Conservation (phyloP, 2,329 filamentous ascomycete species). For the Talaromyces albobiverticillius region DNA sequence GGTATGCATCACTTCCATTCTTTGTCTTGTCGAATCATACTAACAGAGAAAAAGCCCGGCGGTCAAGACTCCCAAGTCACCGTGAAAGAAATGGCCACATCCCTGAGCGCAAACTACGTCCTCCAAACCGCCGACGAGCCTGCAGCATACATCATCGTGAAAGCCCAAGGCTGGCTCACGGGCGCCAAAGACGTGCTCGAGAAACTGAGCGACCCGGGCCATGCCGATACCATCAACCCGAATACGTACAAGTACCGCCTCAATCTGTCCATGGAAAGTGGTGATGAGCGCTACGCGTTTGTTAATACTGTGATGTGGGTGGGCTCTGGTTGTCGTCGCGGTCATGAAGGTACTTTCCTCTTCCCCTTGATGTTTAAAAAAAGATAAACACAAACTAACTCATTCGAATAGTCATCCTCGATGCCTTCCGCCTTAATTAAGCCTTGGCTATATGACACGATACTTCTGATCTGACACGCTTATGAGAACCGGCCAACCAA, state of each 20-base stretch:
- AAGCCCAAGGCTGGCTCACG: slow-evolving; percentile 48
- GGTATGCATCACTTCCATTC: too few species aligned
- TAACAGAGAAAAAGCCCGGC: slow-evolving; percentile 44
- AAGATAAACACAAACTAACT: slow-evolving; percentile 3
- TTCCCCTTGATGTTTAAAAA: background rate
- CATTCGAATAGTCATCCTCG: slow-evolving; percentile 30
- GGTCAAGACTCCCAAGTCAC: slow-evolving; percentile 51
- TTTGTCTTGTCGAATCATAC: too few species aligned
- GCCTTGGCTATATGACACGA: too few species aligned
- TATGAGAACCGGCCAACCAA: background rate
- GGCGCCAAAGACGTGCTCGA: slow-evolving; percentile 49
- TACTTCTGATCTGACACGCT: too few species aligned
- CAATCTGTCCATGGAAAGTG: slow-evolving; percentile 48
- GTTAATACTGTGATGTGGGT: slow-evolving; percentile 52
- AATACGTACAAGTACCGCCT: slow-evolving; percentile 50
- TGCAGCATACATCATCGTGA: slow-evolving; percentile 48
- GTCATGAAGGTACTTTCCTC: slow-evolving; percentile 40
- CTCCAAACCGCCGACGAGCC: slow-evolving; percentile 52
- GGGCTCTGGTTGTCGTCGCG: slow-evolving; percentile 47
- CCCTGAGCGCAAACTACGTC: slow-evolving; percentile 44
- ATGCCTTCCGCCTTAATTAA: slow-evolving; percentile 37
- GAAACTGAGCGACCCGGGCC: slow-evolving; percentile 43
- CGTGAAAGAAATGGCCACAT: slow-evolving; percentile 47
- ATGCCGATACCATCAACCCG: slow-evolving; percentile 47
- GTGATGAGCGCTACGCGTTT: slow-evolving; percentile 49